Base-by-base conservation (phyloP, 768 basidiomycete genomes). In the Hortiboletus campestris region DNA sequence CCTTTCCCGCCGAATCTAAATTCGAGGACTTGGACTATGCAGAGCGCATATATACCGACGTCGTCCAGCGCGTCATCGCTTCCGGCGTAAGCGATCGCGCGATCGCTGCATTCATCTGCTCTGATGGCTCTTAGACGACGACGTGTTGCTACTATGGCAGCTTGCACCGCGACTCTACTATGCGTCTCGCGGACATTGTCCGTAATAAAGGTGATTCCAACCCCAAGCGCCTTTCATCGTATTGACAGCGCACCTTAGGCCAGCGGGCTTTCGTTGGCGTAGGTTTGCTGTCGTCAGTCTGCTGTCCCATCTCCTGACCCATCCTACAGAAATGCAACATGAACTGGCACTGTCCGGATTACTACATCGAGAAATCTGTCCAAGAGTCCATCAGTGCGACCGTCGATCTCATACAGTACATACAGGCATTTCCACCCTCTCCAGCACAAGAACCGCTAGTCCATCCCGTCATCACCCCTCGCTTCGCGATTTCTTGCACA, bases 401-500 rank as follows among this genome's bases (percentile, higher is more conserved):
- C 0, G 68, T 75, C 43, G 74, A 76, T 17, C 77, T 95, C 28
- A 85, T 98, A 59, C 55, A 76, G 0, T 74, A 95, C 73, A 86
- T 97, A 64, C 82, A 81, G 38, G 67, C 79, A 6, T 72, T 92
- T 46, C 70, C 80, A 3, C 66, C 69, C 11, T 63, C 72, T 22
- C 59, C 65, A 25, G 58, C 63, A 25, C 65, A 68, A 44, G 75
- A 79, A 54, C 78, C 83, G 2, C 83, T 95, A 8, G 88, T 98
- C 11, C 89, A 90, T 53, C 96, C 96, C 6, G 85, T 94, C 64
- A 74, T 98, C 41, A 98, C 96, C 0, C 96, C 96, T 14, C 89
- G 96, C n/a, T 98, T 98, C 70, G 96, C 96, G 22, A 88, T 98
- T 55, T 86, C 91, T 12, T 96, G 94, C 72, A 84, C 94, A 0